Evolutionary conservation across 1,284 basidiomycete genomes (phyloP).

Genomic region (Ganoderma sinense): DNA sequence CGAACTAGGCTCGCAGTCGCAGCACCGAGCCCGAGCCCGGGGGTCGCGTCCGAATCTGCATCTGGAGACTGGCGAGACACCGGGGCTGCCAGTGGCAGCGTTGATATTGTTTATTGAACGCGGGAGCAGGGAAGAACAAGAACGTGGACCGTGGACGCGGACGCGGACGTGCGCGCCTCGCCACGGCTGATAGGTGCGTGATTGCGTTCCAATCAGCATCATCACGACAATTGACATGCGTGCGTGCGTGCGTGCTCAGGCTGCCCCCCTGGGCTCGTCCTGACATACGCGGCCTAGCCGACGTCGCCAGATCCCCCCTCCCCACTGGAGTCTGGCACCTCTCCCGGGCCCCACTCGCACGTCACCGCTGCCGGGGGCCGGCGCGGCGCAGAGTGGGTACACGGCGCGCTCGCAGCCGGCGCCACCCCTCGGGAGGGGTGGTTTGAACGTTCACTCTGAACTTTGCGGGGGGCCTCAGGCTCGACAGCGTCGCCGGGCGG

Average conservation of each 20-base stretch:
- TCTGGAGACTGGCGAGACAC: too few relatives aligned
- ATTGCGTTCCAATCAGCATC: constrained; percentile 3
- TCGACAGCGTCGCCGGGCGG: neutral
- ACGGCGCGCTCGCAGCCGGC: constrained; percentile 4
- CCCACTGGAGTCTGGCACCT: too few relatives aligned
- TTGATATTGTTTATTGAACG: neutral
- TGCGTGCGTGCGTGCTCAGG: too few relatives aligned
- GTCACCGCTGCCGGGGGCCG: neutral
- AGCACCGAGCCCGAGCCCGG: too few relatives aligned
- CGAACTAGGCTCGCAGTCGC: too few relatives aligned
- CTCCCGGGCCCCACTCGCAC: neutral
- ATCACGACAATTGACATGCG: neutral
- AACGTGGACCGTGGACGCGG: too few relatives aligned
- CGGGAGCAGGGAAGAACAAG: neutral
- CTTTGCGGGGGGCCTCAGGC: neutral
- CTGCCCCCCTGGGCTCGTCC: neutral
- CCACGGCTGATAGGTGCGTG: constrained; percentile 6
- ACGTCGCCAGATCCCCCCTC: neutral
- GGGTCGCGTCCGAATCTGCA: too few relatives aligned
- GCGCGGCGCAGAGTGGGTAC: neutral
- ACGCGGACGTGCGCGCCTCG: neutral
- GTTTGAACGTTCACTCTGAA: neutral
- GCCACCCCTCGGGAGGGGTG: constrained; percentile 5
- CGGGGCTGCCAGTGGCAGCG: too few relatives aligned
- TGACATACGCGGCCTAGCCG: constrained; percentile 5